These are phyloP conservation scores for Plasmodium cynomolgi DNA, from an alignment of 169 alveolate genomes.

Conservation along the genomic window DNA sequence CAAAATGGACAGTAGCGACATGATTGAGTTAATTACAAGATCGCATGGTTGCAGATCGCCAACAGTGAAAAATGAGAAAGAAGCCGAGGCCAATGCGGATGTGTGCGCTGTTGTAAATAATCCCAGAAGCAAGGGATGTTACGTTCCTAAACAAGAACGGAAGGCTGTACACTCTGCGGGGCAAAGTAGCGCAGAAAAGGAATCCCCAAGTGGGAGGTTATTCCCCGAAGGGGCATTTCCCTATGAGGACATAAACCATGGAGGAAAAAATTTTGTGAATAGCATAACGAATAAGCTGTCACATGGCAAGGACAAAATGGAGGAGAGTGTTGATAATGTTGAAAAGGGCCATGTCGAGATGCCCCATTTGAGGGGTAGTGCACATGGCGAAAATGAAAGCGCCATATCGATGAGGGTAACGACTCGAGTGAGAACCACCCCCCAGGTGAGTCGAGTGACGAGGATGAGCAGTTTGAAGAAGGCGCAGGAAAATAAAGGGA, in stretches of 20 bases:
- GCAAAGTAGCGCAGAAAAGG: background rate
- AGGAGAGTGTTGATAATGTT: background rate
- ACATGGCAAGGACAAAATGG: background rate
- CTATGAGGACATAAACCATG: background rate
- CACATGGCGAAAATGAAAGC: background rate
- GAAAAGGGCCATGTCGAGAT: background rate
- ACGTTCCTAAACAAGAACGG: background rate
- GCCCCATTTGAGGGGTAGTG: background rate
- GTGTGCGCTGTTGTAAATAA: background rate
- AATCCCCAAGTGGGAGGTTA: background rate
- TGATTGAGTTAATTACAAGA: background rate
- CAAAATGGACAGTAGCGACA: background rate
- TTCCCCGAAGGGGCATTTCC: background rate
- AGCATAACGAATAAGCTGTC: background rate
- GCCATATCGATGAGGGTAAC: background rate
- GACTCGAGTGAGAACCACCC: background rate
- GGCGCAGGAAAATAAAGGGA: background rate
- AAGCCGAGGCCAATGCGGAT: background rate
- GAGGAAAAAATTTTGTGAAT: background rate
- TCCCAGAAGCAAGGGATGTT: background rate
- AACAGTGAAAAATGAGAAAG: background rate
- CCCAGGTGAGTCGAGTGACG: background rate
- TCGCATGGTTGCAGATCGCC: background rate
- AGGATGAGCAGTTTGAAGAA: background rate
- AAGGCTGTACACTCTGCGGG: background rate